Conservation (phyloP, 805 yeast species). For the Hanseniaspora occidentalis region DNA sequence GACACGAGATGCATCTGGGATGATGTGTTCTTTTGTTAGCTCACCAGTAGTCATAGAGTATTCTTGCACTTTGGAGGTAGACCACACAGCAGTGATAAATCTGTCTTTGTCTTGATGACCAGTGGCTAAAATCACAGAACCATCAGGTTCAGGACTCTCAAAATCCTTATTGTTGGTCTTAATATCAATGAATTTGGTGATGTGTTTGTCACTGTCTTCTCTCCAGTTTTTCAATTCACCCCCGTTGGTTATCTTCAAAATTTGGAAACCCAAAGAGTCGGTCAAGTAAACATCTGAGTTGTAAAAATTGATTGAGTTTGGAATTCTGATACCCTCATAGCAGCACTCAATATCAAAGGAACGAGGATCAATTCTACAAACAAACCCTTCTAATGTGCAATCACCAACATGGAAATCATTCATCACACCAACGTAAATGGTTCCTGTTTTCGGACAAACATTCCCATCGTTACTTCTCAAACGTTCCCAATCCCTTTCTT, state of each 20-base stretch:
- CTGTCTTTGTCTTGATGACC: constrained; percentile 32
- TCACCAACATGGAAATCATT: constrained; percentile 33
- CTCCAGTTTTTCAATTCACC: constrained; percentile 28
- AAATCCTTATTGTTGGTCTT: constrained; percentile 11
- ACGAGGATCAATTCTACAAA: constrained; percentile 30
- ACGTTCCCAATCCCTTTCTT: constrained; percentile 17
- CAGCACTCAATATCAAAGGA: constrained; percentile 12
- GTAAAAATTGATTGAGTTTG: constrained; percentile 64
- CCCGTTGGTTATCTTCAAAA: constrained; percentile 25
- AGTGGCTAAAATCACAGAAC: constrained; percentile 43
- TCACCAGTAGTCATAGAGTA: constrained; percentile 22
- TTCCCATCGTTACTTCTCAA: constrained; percentile 75
- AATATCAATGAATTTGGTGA: constrained; percentile 27
- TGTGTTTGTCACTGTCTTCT: constrained; percentile 24
- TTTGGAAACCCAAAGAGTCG: constrained; percentile 35
- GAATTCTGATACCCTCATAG: constrained; percentile 33
- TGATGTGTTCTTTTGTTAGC: constrained; percentile 37
- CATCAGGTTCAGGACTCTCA: constrained; percentile 64
- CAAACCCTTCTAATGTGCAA: constrained; percentile 39
- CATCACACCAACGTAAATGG: constrained; percentile 78
- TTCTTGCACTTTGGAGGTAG: constrained; percentile 43
- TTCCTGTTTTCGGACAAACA: constrained; percentile 56
- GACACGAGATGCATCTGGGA: constrained; percentile 50
- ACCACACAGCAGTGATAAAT: constrained; percentile 58
- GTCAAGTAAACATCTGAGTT: constrained; percentile 36